A percentile compares a stretch with the other conserved stretches of the same genome.
Conservation (phyloP, 1,284 basidiomycete genomes). For the Microbotryum silenes-acaulis region DNA sequence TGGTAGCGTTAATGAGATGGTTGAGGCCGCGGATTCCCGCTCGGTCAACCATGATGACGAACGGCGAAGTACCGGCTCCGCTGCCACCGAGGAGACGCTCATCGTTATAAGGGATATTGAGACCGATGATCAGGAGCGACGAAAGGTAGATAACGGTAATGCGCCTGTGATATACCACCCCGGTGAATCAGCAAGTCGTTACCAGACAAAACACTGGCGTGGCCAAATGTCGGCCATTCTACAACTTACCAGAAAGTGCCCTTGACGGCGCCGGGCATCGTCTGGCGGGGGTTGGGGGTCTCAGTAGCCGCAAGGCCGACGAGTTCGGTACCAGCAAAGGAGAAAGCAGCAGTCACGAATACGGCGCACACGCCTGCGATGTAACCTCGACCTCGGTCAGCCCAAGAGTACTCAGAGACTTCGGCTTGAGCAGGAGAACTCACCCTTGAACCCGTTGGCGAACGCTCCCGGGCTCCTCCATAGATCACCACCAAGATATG, state of each 20-base stretch:
- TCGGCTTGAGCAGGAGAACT: constrained; percentile 45
- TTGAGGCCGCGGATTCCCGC: constrained; percentile 45
- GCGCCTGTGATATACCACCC: background rate
- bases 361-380: constrained; percentile 41
- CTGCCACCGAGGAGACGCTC: constrained; percentile 39
- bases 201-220: background rate
- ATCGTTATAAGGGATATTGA: constrained; percentile 43
- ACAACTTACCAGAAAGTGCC: constrained; percentile 33
- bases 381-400: too few relatives aligned
- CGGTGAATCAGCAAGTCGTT: background rate
- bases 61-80: constrained; percentile 45
- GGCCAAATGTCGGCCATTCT: background rate
- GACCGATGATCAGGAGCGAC: constrained; percentile 54
- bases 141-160: constrained; percentile 47
- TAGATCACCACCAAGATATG: constrained; percentile 18
- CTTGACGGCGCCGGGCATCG: constrained; percentile 48
- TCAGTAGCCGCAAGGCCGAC: constrained; percentile 61
- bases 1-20: constrained; percentile 37
- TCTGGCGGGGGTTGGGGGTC: constrained; percentile 47
- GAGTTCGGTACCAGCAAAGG: constrained; percentile 44
- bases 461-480: constrained; percentile 41
- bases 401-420: too few relatives aligned
- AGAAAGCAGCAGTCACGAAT: constrained; percentile 51
- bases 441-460: constrained; percentile 44
- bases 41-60: constrained; percentile 46